These are phyloP conservation scores for Neurospora crassa DNA, from an alignment of 2,329 filamentous ascomycete genomes.

Conservation along the genomic window DNA sequence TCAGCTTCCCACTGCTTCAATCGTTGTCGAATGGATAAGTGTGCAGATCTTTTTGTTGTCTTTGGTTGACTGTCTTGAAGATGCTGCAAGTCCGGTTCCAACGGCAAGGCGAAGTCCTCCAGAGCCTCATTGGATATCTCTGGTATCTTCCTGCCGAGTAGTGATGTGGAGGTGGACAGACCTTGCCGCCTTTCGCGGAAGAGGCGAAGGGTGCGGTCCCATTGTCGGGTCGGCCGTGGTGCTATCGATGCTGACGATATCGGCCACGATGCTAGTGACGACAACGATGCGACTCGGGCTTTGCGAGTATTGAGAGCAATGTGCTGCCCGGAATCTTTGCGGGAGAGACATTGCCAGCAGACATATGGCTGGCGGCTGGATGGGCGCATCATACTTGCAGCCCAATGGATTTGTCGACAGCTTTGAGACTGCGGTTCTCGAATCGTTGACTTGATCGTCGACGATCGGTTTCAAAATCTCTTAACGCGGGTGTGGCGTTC, in stretches of 20 bases:
- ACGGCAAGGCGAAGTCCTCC: not conserved
- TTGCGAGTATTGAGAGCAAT: not conserved
- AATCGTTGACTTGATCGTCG: not conserved
- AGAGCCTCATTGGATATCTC: not conserved
- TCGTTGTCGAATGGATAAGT: slow-evolving; percentile 27
- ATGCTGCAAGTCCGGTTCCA: not conserved
- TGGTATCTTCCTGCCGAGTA: not conserved
- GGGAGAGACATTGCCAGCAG: slow-evolving; percentile 19
- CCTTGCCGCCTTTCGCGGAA: not conserved
- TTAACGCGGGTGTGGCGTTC: not conserved
- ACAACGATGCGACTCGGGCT: not conserved
- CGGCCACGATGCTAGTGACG: not conserved
- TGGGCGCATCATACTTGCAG: slow-evolving; percentile 14
- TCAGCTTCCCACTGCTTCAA: slow-evolving; percentile 32
- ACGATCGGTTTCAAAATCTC: not conserved
- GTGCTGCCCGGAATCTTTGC: slow-evolving; percentile 4
- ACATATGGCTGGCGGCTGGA: slow-evolving; percentile 14
- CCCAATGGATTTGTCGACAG: not conserved
- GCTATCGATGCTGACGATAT: not conserved
- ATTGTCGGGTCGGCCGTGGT: not conserved
- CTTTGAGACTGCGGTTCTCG: not conserved
- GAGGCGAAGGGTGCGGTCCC: not conserved
- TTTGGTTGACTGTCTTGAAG: not conserved
- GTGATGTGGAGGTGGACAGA: not conserved
- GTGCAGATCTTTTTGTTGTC: not conserved